Evolutionary conservation across 2,329 filamentous ascomycete genomes (phyloP).

Genomic region (Pyricularia sp.): DNA sequence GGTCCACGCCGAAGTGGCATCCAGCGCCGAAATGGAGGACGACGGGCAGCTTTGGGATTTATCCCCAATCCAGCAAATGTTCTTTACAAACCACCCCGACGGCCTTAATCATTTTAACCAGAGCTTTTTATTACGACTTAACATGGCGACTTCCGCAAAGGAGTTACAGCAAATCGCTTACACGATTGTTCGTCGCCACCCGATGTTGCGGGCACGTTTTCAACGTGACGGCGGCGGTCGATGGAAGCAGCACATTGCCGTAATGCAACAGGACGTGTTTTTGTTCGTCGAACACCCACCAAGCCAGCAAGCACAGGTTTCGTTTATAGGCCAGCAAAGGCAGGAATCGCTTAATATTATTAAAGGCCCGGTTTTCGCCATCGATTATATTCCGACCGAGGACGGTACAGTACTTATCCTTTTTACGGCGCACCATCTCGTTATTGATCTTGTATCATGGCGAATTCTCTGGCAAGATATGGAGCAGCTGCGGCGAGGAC

Average conservation of each 20-base stretch:
- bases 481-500: neutral
- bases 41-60: neutral
- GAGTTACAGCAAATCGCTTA: neutral
- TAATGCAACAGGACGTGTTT: neutral
- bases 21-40: neutral
- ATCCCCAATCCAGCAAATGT: neutral
- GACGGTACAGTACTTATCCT: neutral
- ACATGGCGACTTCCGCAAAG: neutral
- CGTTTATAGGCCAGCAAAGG: neutral
- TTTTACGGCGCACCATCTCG: neutral
- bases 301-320: neutral
- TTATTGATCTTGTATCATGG: constrained; percentile 1
- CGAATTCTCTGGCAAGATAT: neutral
- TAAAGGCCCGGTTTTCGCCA: neutral
- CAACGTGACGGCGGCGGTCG: neutral
- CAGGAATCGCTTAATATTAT: neutral
- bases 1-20: neutral
- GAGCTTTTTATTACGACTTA: neutral
- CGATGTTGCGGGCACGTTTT: neutral
- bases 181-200: neutral
- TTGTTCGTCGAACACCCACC: neutral
- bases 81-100: neutral
- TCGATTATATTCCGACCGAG: neutral
- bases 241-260: neutral
- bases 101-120: neutral